Evolutionary conservation across 2,329 filamentous ascomycete genomes (phyloP), one percentile per base, ranked within the genome.

Genomic region (Stromatinia cepivora): DNA sequence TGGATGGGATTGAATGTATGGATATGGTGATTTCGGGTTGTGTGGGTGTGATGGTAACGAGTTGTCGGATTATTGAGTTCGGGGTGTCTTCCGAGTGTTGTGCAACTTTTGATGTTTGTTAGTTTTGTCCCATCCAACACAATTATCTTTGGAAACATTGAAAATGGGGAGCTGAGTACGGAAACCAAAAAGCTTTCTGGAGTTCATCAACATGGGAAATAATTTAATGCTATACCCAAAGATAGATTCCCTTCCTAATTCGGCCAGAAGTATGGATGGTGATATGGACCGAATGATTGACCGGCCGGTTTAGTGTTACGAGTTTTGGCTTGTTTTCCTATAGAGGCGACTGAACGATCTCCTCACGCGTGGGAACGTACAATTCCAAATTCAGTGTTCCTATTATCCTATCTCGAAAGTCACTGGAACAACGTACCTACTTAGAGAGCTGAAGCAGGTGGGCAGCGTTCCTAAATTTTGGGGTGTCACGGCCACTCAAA

Each of bases 401-500:
- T n/a, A 6, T 48, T 36, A 11, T 22, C 52, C 39, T 28, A 17
- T 8, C 5, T 22, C 20, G 1, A 25, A 15, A 36, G 22, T 25
- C 11, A 57, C n/a, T 17, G n/a, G 6, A 13, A 25, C 17, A n/a
- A 56, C 11, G 2, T 2, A 56, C 9, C 11, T 42, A 15, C 39
- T 4, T 42, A 42, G 13, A 42, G 11, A 15, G 5, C 4, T 4
- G 9, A 36, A 5, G 28, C 10, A 34, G 31, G 7, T 31, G 15
- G 28, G 10, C 20, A 6, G 48, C 11, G n/a, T 13, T 46, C 48
- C 11, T 5, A 13, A 11, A 1, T 25, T 34, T 13, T 11, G 11
- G 2, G 4, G 10, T 7, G 1, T 4, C 7, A 36, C 20, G 22
- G 0, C 2, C 3, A 36, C 10, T 34, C 8, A 6, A 34, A 42